Conservation (phyloP, 2,329 filamentous ascomycete species). For the Xylaria sp. region DNA sequence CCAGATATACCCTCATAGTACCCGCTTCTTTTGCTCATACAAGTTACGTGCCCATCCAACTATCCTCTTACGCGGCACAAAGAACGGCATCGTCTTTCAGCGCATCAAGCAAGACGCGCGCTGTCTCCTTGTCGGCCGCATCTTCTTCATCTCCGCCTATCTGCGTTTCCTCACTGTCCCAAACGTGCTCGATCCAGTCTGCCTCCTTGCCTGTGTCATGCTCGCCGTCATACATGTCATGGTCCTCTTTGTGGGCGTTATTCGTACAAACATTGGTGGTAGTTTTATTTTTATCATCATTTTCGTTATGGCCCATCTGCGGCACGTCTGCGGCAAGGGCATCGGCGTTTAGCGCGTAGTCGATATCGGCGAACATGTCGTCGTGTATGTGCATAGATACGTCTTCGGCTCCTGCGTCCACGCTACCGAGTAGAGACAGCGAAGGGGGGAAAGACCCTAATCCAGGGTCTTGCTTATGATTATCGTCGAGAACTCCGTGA, state of each 20-base stretch:
- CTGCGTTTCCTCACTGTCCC: conserved; percentile 45
- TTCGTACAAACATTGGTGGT: background rate
- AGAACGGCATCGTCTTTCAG: conserved; percentile 46
- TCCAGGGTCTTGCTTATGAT: background rate
- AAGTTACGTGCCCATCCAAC: background rate
- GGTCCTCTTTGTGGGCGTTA: background rate
- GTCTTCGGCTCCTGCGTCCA: background rate
- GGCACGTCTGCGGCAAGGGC: conserved; percentile 49
- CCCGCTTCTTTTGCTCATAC: background rate
- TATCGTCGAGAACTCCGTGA: background rate
- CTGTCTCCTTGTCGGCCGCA: conserved; percentile 52
- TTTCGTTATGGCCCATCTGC: conserved; percentile 34
- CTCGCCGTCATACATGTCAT: conserved; percentile 21
- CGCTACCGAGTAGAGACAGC: background rate
- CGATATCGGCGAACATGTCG: conserved; percentile 44
- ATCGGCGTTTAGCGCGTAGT: conserved; percentile 47
- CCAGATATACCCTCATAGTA: background rate
- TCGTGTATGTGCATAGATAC: conserved; percentile 29
- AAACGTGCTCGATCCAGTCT: conserved; percentile 54
- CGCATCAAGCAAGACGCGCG: conserved; percentile 53
- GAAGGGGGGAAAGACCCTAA: background rate
- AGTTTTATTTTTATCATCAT: background rate
- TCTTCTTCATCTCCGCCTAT: conserved; percentile 32
- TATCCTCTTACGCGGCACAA: conserved; percentile 27
- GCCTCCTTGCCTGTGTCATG: conserved; percentile 35